phyloP scores from a whole-genome alignment of 768 basidiomycete genomes.

The Zangia roseola region DNA sequence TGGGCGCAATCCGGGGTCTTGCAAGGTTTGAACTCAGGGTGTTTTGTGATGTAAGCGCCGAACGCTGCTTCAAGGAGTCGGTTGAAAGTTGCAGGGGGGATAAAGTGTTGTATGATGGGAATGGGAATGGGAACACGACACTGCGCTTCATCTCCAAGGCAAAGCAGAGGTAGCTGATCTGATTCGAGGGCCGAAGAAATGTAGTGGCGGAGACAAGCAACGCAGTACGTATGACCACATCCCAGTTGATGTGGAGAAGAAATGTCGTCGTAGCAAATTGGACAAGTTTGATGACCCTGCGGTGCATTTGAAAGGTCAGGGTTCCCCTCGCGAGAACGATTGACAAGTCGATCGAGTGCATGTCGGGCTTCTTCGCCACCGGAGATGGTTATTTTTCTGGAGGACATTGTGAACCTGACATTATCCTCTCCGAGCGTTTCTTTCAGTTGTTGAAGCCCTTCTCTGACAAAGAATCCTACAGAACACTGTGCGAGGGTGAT shows the following conservation, averaged over 20 bases:
- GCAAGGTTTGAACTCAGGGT: conserved; percentile 60
- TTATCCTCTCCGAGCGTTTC: conserved; percentile 56
- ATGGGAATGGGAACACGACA: conserved; percentile 59
- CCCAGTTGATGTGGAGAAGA: conserved; percentile 46
- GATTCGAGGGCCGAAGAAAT: conserved; percentile 54
- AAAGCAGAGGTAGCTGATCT: conserved; percentile 62
- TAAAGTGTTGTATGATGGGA: conserved; percentile 45
- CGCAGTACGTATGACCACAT: conserved; percentile 71
- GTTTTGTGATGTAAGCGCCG: conserved; percentile 52
- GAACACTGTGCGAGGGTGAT: conserved; percentile 38
- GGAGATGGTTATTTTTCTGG: conserved; percentile 46
- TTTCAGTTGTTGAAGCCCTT: conserved; percentile 48
- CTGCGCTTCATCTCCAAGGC: conserved; percentile 61
- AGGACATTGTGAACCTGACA: conserved; percentile 43
- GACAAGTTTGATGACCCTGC: conserved; percentile 36
- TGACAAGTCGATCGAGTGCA: conserved; percentile 42
- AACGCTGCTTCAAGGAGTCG: conserved; percentile 56
- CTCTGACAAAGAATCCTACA: conserved; percentile 49
- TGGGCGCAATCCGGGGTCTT: background rate
- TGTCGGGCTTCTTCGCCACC: conserved; percentile 58
- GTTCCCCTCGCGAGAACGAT: conserved; percentile 36
- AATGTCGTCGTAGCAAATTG: conserved; percentile 49
- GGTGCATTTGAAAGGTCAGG: background rate
- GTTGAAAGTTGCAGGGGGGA: conserved; percentile 53
- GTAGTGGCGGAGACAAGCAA: conserved; percentile 55